Evolutionary conservation across 768 basidiomycete species (phyloP).

Genomic region (Rhodotorula toruloides): DNA sequence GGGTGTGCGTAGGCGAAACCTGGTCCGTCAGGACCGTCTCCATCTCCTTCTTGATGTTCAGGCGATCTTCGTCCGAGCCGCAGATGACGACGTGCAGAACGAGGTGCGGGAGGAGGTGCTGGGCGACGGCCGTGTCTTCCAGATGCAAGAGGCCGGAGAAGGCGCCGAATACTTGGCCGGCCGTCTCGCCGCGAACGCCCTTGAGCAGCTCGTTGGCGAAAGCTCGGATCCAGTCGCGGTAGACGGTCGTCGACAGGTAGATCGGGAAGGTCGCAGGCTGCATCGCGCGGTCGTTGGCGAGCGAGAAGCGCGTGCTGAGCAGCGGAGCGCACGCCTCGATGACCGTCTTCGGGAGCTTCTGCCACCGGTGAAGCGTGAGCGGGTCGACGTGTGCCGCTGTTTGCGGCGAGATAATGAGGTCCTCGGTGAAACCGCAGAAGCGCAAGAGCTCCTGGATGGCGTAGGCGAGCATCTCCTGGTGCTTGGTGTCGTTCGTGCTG

Average conservation of each 20-base stretch:
- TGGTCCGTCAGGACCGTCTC: conserved; percentile 80
- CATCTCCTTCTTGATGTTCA: conserved; percentile 69
- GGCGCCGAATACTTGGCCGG: conserved; percentile 63
- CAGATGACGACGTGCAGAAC: conserved; percentile 78
- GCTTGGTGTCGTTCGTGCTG: conserved; percentile 86
- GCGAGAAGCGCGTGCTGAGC: conserved; percentile 58
- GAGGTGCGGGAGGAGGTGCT: conserved; percentile 82
- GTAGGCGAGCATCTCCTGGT: conserved; percentile 81
- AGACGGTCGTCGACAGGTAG: conserved; percentile 69
- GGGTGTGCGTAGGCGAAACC: conserved; percentile 58
- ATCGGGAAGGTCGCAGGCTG: conserved; percentile 60
- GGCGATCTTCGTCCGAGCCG: conserved; percentile 59
- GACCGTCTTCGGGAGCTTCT: conserved; percentile 69
- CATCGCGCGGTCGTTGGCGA: conserved; percentile 45
- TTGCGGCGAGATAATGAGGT: conserved; percentile 56
- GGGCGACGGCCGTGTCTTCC: conserved; percentile 90
- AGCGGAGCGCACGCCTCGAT: conserved; percentile 80
- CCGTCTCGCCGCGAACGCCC: conserved; percentile 40
- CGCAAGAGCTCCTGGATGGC: conserved; percentile 84
- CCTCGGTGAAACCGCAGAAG: conserved; percentile 77
- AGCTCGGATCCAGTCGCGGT: conserved; percentile 90
- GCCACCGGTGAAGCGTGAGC: conserved; percentile 58
- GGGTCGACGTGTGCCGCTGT: conserved; percentile 1
- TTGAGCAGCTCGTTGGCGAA: conserved; percentile 81
- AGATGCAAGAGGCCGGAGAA: conserved; percentile 67